Percentiles rank a stretch among this genome's conserved stretches.
These are phyloP conservation scores for Rubus parviflorus DNA, from an alignment of 306 rosid species.

Conservation along the genomic window DNA sequence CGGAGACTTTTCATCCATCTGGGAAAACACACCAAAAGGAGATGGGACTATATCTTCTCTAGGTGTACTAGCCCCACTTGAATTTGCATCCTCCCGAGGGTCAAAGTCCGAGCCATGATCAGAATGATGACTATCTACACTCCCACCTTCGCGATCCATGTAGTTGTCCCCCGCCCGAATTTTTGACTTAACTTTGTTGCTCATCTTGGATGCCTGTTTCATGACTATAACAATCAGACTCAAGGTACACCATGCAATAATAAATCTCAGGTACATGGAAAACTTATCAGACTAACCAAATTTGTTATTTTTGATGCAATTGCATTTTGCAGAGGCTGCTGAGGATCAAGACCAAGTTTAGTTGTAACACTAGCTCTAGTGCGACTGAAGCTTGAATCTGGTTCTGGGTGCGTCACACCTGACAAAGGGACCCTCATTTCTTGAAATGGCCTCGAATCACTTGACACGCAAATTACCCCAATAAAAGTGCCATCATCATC, in stretches of 20 bases:
- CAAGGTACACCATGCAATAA: conserved; percentile 38
- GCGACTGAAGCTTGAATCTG: conserved; percentile 38
- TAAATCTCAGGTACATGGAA: conserved; percentile 30
- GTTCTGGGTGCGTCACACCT: conserved; percentile 35
- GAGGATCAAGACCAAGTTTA: conserved; percentile 87
- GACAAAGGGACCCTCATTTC: conserved; percentile 47
- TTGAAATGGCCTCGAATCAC: conserved; percentile 65
- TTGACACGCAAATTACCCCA: conserved; percentile 75
- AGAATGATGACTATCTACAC: conserved; percentile 63
- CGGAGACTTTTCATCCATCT: conserved; percentile 54
- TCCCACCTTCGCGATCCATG: conserved; percentile 67
- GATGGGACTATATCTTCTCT: conserved; percentile 67
- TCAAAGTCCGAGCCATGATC: conserved; percentile 67
- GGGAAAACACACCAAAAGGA: conserved; percentile 57
- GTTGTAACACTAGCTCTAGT: conserved; percentile 46
- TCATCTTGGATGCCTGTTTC: conserved; percentile 86
- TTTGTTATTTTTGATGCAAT: conserved; percentile 79
- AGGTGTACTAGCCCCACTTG: conserved; percentile 96
- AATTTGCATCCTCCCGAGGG: conserved; percentile 81
- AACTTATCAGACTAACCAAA: conserved; percentile 71
- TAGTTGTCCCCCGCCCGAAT: conserved; percentile 64
- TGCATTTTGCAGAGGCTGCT: conserved; percentile 80
- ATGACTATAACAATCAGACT: conserved; percentile 43
- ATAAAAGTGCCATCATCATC: conserved; percentile 70
- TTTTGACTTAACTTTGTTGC: conserved; percentile 85